Base-by-base conservation (phyloP, 257 asterid genomes). In the Prunella vulgaris region DNA sequence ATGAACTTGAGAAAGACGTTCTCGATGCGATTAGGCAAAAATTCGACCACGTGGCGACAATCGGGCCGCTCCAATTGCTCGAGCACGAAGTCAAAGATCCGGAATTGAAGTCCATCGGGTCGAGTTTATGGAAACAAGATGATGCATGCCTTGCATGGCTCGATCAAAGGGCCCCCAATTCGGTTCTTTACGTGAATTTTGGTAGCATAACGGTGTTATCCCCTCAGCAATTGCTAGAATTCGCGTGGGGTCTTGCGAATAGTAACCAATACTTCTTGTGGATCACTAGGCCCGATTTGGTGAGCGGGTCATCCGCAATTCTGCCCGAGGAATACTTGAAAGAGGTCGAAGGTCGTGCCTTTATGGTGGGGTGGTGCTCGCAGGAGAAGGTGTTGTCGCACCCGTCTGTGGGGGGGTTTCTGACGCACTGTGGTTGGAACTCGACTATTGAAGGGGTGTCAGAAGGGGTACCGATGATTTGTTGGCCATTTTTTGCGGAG, bases 401-500 rank as follows among this genome's bases (percentile, higher is more conserved):
- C 68, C 84, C 83, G 0, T 66, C 88, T 0, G 77, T 82, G 2
- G 95, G 86, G 0, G 89, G 78, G 8, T 87, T 85, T 24, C 49
- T 87, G 74, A 87, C 95, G 4, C 91, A 87, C 42, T 83, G 80
- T 1, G 94, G 94, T 0, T 87, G 94, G 94, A 87, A 87, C 56
- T 87, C 94, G 63, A 87, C 88, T 0, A 40, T 83, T 0, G 95
- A 87, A 57, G 81, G 91, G 3, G 25, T 84, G 5, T 76, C 89
- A 7, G 87, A 74, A 64, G 91, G 91, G 13, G 79, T 71, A 22
- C 92, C 91, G 3, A 84, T 87, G 89, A 85, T 87, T 0, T 80
- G 89, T 40, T 87, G 95, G 95, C 95, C 95, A 2, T 85, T 87
- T 38, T 87, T 87, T 18, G 87, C 95, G 0, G 95, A 87, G 63